Conservation (phyloP, 1,139 yeast species). For the Hansenula sp. region DNA sequence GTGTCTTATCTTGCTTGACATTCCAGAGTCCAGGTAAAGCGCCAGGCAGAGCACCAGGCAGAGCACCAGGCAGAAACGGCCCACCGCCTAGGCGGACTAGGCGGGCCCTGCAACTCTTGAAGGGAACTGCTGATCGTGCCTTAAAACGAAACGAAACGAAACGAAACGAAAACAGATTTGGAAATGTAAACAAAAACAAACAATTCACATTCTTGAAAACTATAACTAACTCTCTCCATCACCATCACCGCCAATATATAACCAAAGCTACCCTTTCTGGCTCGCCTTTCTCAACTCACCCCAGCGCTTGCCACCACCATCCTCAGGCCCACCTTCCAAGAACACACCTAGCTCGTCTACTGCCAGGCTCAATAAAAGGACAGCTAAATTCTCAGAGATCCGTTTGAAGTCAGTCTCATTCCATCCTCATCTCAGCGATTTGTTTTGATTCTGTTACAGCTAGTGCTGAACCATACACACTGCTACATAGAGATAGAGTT, state of each 20-base stretch:
- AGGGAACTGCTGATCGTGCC: slow-evolving; percentile 2
- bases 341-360: too few relatives aligned
- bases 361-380: too few relatives aligned
- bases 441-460: not conserved
- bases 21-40: not conserved
- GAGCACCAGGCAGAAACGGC: not conserved
- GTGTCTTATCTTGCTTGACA: too few relatives aligned
- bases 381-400: not conserved
- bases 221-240: not conserved
- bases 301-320: not conserved
- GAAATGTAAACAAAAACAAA: slow-evolving; percentile 17
- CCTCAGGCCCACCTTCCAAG: not conserved
- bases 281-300: not conserved
- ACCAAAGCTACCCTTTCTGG: not conserved
- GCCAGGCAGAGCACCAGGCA: not conserved
- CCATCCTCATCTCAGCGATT: not conserved
- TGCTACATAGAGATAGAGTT: too few relatives aligned
- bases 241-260: not conserved
- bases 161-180: slow-evolving; percentile 10
- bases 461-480: too few relatives aligned
- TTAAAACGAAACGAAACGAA: too few relatives aligned
- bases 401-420: slow-evolving; percentile 1
- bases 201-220: slow-evolving; percentile 8
- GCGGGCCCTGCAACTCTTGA: not conserved
- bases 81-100: not conserved